Evolutionary conservation across 2,329 filamentous ascomycete genomes (phyloP).

Genomic region (Fusarium dlaminii): DNA sequence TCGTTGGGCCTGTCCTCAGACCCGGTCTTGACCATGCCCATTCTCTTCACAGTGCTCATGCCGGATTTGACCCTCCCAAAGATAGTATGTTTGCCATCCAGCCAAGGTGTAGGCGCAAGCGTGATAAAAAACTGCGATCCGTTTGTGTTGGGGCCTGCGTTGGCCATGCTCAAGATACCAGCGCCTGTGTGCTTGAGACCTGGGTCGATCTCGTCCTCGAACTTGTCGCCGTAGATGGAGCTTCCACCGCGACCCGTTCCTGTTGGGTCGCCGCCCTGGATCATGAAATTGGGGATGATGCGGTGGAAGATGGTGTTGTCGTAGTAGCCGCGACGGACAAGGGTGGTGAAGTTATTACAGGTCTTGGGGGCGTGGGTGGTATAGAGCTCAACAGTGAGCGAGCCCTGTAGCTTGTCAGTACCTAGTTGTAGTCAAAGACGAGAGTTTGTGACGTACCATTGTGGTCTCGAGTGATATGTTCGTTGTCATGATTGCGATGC

Average conservation of each 20-base stretch:
- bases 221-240: slow-evolving; percentile 92
- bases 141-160: slow-evolving; percentile 91
- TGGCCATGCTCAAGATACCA: slow-evolving; percentile 96
- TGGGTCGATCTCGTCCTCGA: slow-evolving; percentile 87
- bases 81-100: slow-evolving; percentile 97
- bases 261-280: slow-evolving; percentile 93
- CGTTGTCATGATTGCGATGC: slow-evolving; percentile 69
- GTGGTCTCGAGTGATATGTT: slow-evolving; percentile 85
- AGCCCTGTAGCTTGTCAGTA: slow-evolving; percentile 65
- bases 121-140: slow-evolving; percentile 97
- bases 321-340: slow-evolving; percentile 88
- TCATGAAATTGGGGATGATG: slow-evolving; percentile 96
- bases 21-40: slow-evolving; percentile 88
- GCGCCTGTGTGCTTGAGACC: slow-evolving; percentile 90
- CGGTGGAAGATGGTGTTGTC: slow-evolving; percentile 88
- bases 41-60: slow-evolving; percentile 82
- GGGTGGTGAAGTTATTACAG: slow-evolving; percentile 86
- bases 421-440: background rate
- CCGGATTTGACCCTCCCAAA: slow-evolving; percentile 91
- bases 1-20: slow-evolving; percentile 82
- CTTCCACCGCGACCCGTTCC: slow-evolving; percentile 89
- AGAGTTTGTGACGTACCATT: slow-evolving; percentile 66
- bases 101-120: slow-evolving; percentile 91
- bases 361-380: slow-evolving; percentile 86
- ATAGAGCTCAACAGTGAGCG: slow-evolving; percentile 90